Base-by-base conservation (phyloP, 805 yeast genomes). In the Wickerhamomyces hampshirensis region DNA sequence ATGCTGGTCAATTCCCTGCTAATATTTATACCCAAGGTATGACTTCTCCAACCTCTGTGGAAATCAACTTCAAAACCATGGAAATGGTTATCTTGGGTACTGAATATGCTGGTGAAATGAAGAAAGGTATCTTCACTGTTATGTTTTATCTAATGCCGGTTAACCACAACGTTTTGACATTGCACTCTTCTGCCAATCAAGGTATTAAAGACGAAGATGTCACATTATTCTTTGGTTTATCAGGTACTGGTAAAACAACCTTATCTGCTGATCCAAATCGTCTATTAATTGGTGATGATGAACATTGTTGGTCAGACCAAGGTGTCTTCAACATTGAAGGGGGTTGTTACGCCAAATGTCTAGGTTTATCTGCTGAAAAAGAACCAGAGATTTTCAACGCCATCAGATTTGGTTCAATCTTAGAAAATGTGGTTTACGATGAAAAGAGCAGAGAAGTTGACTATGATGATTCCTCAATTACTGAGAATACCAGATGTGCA, bases 241-340 rank as follows among this genome's bases (percentile, higher is more conserved):
- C 96, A 31, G 98, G 98, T 63, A 91, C 98, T 31, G 98, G 98
- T 65, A 91, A 91, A 73, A 91, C 98, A 50, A 91, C 98, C 13
- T 71, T 91, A 53, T 84, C 95, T 52, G 98, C 98, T 37, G 98
- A 91, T 62, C 96, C 96, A 42, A 72, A 86, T 68, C 83, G 98
- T 66, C 68, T 75, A 62, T 77, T 91, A 62, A 91, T 91, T 60
- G 98, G 98, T 63, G 98, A 91, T 64, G 98, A 91, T 62, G 98
- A 91, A 71, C 98, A 91, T 72, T 91, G 98, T 73, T 91, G 98
- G 98, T 85, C 97, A 14, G 95, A 91, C 66, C 72, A 84, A 51
- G 98, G 98, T 69, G 97, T 91, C 42, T 91, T 91, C 81, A 93
- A 93, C 77, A 89, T 91, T 57, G 98, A 91, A 72, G 98, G 98